Conservation (phyloP, 192 early-diverging fungal species). For the Backusella tuberculispora region DNA sequence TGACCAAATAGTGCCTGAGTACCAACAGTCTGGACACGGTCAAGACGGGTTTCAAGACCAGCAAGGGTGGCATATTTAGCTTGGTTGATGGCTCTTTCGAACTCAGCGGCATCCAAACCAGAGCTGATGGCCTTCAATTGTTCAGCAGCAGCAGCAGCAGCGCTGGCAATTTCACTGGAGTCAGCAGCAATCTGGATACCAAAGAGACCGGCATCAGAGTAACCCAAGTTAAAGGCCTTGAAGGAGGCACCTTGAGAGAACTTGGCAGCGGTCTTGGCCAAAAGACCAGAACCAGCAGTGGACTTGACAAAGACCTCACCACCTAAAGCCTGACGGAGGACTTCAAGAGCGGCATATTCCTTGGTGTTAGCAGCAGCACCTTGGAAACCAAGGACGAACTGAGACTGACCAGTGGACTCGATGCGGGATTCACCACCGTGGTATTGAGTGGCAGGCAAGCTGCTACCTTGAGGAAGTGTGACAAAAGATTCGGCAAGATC, state of each 20-base stretch:
- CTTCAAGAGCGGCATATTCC: slow-evolving; percentile 67
- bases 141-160: slow-evolving; percentile 63
- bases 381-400: slow-evolving; percentile 86
- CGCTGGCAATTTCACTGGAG: slow-evolving; percentile 60
- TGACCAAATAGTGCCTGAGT: slow-evolving; percentile 45
- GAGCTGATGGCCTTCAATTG: slow-evolving; percentile 62
- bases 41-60: slow-evolving; percentile 49
- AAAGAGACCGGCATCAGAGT: slow-evolving; percentile 91
- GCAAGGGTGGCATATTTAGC: slow-evolving; percentile 60
- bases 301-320: slow-evolving; percentile 67
- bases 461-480: slow-evolving; percentile 37
- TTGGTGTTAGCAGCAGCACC: slow-evolving; percentile 61
- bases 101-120: slow-evolving; percentile 55
- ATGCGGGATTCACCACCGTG: slow-evolving; percentile 86
- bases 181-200: slow-evolving; percentile 75
- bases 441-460: slow-evolving; percentile 64
- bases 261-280: slow-evolving; percentile 66
- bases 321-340: slow-evolving; percentile 64
- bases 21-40: slow-evolving; percentile 53
- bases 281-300: slow-evolving; percentile 63
- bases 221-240: slow-evolving; percentile 81
- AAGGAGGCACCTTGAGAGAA: slow-evolving; percentile 56
- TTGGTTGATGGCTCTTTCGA: slow-evolving; percentile 68
- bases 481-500: slow-evolving; percentile 67
- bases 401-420: slow-evolving; percentile 53